Percentiles rank a stretch among this genome's conserved stretches.
Conservation (phyloP, 768 basidiomycete species). For the Russula virescens region DNA sequence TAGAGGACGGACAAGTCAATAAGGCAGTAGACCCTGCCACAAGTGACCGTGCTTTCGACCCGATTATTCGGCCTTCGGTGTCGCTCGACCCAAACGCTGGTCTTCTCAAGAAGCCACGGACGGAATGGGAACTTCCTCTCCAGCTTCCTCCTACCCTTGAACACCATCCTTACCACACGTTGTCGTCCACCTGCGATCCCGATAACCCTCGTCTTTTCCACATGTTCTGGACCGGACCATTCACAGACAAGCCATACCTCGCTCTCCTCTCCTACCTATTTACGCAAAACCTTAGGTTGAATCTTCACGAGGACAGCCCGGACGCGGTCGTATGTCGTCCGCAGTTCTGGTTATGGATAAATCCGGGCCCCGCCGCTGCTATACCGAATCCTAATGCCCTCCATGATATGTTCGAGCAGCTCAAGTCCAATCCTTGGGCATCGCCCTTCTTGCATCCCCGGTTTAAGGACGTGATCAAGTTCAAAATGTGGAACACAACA, state of each 20-base stretch:
- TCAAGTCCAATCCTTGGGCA: constrained; percentile 88
- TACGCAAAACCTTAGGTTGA: constrained; percentile 89
- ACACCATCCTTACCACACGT: constrained; percentile 53
- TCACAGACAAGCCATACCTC: constrained; percentile 98
- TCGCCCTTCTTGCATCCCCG: constrained; percentile 90
- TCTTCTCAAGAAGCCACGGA: constrained; percentile 52
- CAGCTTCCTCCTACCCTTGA: constrained; percentile 44
- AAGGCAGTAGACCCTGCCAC: constrained; percentile 35
- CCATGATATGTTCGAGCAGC: constrained; percentile 74
- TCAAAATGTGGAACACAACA: constrained; percentile 98
- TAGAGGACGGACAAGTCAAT: constrained; percentile 48
- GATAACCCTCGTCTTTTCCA: constrained; percentile 89
- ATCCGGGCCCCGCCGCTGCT: constrained; percentile 91
- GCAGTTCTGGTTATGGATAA: constrained; percentile 97
- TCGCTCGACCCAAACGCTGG: constrained; percentile 46
- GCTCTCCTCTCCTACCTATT: constrained; percentile 92
- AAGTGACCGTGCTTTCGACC: constrained; percentile 28
- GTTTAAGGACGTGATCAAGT: constrained; percentile 88
- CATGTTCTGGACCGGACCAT: constrained; percentile 99
- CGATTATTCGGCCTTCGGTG: constrained; percentile 24
- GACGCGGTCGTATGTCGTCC: constrained; percentile 68
- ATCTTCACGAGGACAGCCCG: constrained; percentile 47
- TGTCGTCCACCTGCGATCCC: constrained; percentile 66
- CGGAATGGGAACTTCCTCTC: constrained; percentile 56
- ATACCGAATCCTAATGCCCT: constrained; percentile 80